phyloP scores from a whole-genome alignment of 768 basidiomycete genomes.

The Boletus sensibilis region DNA sequence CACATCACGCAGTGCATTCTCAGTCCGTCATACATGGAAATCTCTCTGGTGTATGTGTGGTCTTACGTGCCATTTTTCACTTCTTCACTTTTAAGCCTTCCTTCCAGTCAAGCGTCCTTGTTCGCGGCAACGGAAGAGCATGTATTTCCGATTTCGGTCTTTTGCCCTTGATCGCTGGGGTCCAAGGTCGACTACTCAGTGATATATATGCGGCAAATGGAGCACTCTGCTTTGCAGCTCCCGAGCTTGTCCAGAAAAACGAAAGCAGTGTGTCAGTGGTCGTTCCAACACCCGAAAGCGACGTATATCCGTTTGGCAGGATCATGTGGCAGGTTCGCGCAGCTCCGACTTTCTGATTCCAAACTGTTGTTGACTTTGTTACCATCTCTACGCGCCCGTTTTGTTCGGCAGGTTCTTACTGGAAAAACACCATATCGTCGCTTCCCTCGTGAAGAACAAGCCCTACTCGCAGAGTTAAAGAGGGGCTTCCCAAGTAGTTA shows the following conservation, averaged over 20 bases:
- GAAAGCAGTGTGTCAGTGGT: too few relatives aligned
- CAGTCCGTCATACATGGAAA: background rate
- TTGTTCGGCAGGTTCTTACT: background rate
- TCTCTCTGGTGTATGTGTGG: background rate
- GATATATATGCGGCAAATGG: background rate
- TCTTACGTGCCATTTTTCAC: background rate
- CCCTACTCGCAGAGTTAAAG: too few relatives aligned
- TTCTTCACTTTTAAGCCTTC: background rate
- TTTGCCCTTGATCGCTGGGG: background rate
- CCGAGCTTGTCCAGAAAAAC: background rate
- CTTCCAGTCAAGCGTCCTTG: background rate
- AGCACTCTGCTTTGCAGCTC: background rate
- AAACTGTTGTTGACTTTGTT: background rate
- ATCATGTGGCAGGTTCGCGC: background rate
- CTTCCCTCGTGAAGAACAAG: background rate
- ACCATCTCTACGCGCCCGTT: background rate
- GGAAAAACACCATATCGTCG: background rate
- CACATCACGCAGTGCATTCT: background rate
- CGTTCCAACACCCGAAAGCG: background rate
- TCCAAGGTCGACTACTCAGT: background rate
- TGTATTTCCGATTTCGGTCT: background rate
- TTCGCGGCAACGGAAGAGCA: background rate
- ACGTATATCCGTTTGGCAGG: background rate
- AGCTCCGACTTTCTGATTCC: background rate
- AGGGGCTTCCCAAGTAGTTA: too few relatives aligned